Conservation (phyloP, 2,329 filamentous ascomycete species). For the Pyrenophora seminiperda region DNA sequence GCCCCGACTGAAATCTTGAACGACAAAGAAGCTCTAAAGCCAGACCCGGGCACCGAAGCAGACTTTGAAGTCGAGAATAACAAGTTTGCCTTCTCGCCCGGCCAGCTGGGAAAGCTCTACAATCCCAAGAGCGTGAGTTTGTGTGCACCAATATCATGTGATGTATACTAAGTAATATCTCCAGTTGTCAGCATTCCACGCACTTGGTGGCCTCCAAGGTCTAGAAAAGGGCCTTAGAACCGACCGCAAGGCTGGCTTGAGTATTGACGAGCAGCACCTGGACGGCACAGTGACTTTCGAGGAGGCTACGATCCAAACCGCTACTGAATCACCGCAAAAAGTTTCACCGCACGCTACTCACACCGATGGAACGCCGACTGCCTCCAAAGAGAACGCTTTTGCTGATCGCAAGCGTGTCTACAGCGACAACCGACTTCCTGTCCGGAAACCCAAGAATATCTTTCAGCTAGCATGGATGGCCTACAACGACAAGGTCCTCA, state of each 20-base stretch:
- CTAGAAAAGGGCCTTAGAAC: constrained; percentile 75
- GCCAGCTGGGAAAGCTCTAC: constrained; percentile 79
- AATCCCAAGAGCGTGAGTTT: constrained; percentile 74
- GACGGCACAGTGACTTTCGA: constrained; percentile 72
- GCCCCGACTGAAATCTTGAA: constrained; percentile 62
- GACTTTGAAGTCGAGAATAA: constrained; percentile 76
- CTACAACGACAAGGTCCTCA: constrained; percentile 79
- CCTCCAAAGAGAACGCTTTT: constrained; percentile 36
- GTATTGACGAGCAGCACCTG: constrained; percentile 68
- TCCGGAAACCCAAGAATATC: constrained; percentile 71
- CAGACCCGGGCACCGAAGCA: constrained; percentile 70
- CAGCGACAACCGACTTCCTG: constrained; percentile 71
- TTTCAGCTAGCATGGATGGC: constrained; percentile 77
- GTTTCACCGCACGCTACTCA: constrained; percentile 16
- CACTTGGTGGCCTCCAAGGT: constrained; percentile 73
- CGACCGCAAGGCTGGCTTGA: constrained; percentile 68
- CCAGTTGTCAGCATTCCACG: constrained; percentile 65
- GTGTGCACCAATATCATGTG: background rate
- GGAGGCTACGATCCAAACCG: constrained; percentile 56
- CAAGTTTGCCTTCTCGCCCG: constrained; percentile 81
- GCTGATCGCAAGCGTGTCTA: constrained; percentile 74
- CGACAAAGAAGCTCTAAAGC: constrained; percentile 71
- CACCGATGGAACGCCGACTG: constrained; percentile 30
- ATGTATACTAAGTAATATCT: background rate
- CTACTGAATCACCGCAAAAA: constrained; percentile 26